phyloP scores from a whole-genome alignment of 192 early-diverging fungal genomes.

The Coemansia sp. region DNA sequence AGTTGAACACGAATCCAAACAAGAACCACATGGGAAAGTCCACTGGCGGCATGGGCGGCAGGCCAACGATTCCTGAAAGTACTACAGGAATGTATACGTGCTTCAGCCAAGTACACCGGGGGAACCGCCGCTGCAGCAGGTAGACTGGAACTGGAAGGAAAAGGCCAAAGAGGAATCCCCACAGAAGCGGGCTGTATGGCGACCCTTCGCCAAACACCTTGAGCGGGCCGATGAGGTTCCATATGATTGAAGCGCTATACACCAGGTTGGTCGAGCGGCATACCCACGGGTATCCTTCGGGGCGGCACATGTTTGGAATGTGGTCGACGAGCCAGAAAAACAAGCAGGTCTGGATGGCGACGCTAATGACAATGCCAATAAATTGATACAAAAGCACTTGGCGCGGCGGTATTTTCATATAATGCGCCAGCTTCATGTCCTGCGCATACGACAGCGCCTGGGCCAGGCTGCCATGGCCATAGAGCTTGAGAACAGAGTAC shows the following conservation, averaged over 20 bases:
- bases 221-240: conserved; percentile 71
- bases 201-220: conserved; percentile 65
- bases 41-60: conserved; percentile 59
- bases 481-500: conserved; percentile 81
- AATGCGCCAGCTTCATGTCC: conserved; percentile 75
- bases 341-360: conserved; percentile 61
- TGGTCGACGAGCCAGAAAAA: conserved; percentile 61
- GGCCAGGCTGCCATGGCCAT: conserved; percentile 67
- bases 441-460: conserved; percentile 70
- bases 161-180: conserved; percentile 63
- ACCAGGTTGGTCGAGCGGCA: conserved; percentile 58
- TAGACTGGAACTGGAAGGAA: conserved; percentile 70
- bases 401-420: conserved; percentile 79
- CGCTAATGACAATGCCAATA: conserved; percentile 64
- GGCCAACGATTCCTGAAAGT: conserved; percentile 56
- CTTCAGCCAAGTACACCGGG: conserved; percentile 60
- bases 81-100: conserved; percentile 70
- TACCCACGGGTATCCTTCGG: conserved; percentile 62
- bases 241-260: conserved; percentile 71
- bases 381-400: conserved; percentile 74
- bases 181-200: conserved; percentile 52
- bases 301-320: conserved; percentile 56
- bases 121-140: conserved; percentile 58
- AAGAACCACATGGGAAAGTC: conserved; percentile 53
- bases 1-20: conserved; percentile 68